Base-by-base conservation (phyloP, 2,329 filamentous ascomycete species). In the Sclerotiophoma versabilis region DNA sequence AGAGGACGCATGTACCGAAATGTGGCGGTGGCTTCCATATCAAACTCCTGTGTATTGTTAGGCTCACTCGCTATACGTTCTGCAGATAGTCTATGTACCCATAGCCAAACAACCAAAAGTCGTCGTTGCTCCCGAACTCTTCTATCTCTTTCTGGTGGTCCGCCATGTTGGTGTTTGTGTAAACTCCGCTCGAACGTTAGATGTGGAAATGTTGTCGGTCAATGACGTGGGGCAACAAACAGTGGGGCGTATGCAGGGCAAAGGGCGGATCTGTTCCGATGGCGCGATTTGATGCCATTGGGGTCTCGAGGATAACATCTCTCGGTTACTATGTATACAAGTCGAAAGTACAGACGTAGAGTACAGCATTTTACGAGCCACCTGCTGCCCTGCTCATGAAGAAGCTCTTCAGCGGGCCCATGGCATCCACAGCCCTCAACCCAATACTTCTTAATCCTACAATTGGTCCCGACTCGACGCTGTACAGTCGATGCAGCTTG, bases 21-120 rank as follows among this genome's bases (percentile, higher is more conserved):
- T 96, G 91, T 63, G 95, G 95, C 58, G 95, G 95, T 51, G 95
- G 93, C 76, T 98, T 99, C 93, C 93, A 99, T 68, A 99, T 97
- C 73, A 99, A 79, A 75, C 92, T 96, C 78, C 93, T 95, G 60
- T 32, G 23, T 14, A 23, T 27, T 12, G 37, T 56, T 25, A 54
- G 33, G 23, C 20, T 23, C n/a, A 14, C 6, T 8, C 19, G 11
- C 15, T 17, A 14, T 4, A 3, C 1, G 15, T 30, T 9, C 1
- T 25, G 2, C 1, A 10, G 5, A 14, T 10, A 38, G 27, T 11
- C 5, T 45, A 5, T 10, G 6, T 27, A 96, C 93, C 93, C 95
- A 72, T 98, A 99, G 58, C 95, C 95, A 76, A 96, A 98, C 38
- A 99, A 81, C 95, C 95, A 99, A 68, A 98, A 92, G 71, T 96